Evolutionary conservation across 2,329 filamentous ascomycete genomes (phyloP).

Genomic region (Aspergillus sclerotialis): DNA sequence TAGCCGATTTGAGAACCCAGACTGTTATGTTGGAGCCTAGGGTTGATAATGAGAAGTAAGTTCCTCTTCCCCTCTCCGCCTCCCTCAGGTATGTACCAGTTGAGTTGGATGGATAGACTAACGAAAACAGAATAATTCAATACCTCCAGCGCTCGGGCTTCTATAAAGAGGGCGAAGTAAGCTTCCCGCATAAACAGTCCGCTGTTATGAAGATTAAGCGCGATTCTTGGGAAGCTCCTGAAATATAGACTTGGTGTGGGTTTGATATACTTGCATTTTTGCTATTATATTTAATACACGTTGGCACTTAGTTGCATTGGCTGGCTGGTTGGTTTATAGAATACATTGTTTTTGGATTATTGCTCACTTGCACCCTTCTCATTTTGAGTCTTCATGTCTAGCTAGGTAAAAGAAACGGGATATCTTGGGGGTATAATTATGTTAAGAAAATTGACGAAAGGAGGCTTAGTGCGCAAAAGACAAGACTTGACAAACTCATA

Average conservation of each 20-base stretch:
- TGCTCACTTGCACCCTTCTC: too few species aligned
- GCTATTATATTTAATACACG: too few species aligned
- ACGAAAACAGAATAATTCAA: conserved; percentile 52
- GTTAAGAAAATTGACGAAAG: too few species aligned
- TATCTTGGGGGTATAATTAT: too few species aligned
- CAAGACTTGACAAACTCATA: too few species aligned
- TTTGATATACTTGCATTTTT: background rate
- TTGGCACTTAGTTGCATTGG: too few species aligned
- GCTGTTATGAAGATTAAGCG: conserved; percentile 75
- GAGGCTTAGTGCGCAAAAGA: too few species aligned
- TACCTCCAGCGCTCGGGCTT: conserved; percentile 73
- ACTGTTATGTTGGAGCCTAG: conserved; percentile 80
- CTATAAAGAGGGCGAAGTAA: conserved; percentile 75
- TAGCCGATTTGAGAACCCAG: conserved; percentile 72
- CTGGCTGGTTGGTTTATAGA: too few species aligned
- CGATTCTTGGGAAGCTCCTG: conserved; percentile 71
- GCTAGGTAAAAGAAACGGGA: too few species aligned
- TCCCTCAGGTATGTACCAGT: too few species aligned
- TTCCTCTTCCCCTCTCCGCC: conserved; percentile 9
- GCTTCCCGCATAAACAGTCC: conserved; percentile 86
- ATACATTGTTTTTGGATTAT: too few species aligned
- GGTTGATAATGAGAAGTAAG: conserved; percentile 82
- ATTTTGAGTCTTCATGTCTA: too few species aligned
- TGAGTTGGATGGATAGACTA: background rate
- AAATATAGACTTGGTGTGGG: conserved; percentile 43